Evolutionary conservation across 1,284 basidiomycete species (phyloP).

Genomic region (Pseudozyma hubeiensis): DNA sequence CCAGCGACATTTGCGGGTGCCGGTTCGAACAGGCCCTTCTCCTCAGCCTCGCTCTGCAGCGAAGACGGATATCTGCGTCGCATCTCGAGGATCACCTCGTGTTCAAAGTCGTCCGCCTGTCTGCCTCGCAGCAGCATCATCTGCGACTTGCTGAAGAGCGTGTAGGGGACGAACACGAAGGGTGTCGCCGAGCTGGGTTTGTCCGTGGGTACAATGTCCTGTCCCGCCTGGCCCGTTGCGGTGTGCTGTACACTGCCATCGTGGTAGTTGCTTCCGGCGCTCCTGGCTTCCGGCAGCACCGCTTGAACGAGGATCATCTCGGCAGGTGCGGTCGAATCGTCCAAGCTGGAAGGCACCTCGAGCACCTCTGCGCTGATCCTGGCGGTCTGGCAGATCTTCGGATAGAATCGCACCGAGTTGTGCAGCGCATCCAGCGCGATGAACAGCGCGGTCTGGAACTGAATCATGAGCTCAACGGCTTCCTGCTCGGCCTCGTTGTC

Average conservation of each 20-base stretch:
- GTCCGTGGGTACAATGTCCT: slow-evolving; percentile 65
- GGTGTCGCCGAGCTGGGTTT: slow-evolving; percentile 70
- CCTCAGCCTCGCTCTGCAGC: slow-evolving; percentile 58
- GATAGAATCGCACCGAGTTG: slow-evolving; percentile 71
- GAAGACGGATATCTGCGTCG: slow-evolving; percentile 67
- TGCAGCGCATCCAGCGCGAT: slow-evolving; percentile 71
- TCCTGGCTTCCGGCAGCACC: slow-evolving; percentile 70
- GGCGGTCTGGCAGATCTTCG: slow-evolving; percentile 70
- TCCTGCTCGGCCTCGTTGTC: slow-evolving; percentile 55
- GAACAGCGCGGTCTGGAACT: slow-evolving; percentile 72
- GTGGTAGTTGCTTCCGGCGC: slow-evolving; percentile 56
- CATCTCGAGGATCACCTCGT: slow-evolving; percentile 68
- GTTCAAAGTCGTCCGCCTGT: slow-evolving; percentile 69
- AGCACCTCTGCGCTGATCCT: slow-evolving; percentile 72
- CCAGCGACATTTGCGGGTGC: background rate
- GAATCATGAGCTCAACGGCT: slow-evolving; percentile 70
- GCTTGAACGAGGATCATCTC: slow-evolving; percentile 71
- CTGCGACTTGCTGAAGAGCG: slow-evolving; percentile 71
- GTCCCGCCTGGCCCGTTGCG: slow-evolving; percentile 62
- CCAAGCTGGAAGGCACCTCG: slow-evolving; percentile 70
- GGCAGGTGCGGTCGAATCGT: slow-evolving; percentile 64
- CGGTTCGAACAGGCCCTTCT: slow-evolving; percentile 30
- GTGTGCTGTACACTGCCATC: slow-evolving; percentile 40
- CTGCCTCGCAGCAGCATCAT: slow-evolving; percentile 70
- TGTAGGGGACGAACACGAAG: slow-evolving; percentile 72